Evolutionary conservation across 2,329 filamentous ascomycete species (phyloP).

Genomic region (Scedosporium dehoogii): DNA sequence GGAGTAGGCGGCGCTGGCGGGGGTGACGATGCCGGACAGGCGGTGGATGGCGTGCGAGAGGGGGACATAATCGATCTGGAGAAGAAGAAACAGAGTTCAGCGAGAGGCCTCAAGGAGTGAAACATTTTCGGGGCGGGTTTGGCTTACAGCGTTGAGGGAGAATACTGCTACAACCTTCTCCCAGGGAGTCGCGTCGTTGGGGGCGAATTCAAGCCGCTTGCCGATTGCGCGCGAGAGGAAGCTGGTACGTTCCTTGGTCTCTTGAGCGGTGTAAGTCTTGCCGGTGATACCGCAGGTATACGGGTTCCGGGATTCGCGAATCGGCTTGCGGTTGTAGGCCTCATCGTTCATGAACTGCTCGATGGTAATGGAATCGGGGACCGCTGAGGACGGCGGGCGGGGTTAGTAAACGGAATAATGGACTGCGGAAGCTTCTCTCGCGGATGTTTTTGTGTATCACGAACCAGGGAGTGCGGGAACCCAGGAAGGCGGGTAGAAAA

Average conservation of each 20-base stretch:
- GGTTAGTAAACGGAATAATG: background rate
- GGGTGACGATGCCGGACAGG: slow-evolving; percentile 62
- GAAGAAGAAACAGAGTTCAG: background rate
- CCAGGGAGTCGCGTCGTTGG: slow-evolving; percentile 65
- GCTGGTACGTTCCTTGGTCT: slow-evolving; percentile 58
- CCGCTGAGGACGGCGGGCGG: slow-evolving; percentile 24
- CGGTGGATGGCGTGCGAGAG: slow-evolving; percentile 66
- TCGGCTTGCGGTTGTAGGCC: slow-evolving; percentile 53
- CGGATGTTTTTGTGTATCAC: slow-evolving; percentile 13
- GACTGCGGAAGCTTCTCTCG: background rate
- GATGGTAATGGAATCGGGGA: slow-evolving; percentile 66
- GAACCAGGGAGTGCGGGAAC: slow-evolving; percentile 49
- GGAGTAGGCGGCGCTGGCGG: slow-evolving; percentile 68
- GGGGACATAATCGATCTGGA: slow-evolving; percentile 63
- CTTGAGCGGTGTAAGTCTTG: slow-evolving; percentile 50
- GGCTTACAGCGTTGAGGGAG: slow-evolving; percentile 65
- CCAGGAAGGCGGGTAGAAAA: slow-evolving; percentile 53
- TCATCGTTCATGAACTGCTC: slow-evolving; percentile 71
- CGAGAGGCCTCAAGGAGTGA: background rate
- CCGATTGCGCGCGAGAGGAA: slow-evolving; percentile 57
- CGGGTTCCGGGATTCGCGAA: slow-evolving; percentile 54
- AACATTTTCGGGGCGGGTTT: background rate
- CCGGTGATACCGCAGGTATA: slow-evolving; percentile 71
- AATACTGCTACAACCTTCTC: slow-evolving; percentile 72
- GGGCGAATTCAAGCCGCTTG: slow-evolving; percentile 61